A percentile compares a stretch with the other conserved stretches of the same genome.
These are phyloP conservation scores for Chrysosporium queenslandicum DNA, from an alignment of 2,329 filamentous ascomycete genomes.

Conservation along the genomic window DNA sequence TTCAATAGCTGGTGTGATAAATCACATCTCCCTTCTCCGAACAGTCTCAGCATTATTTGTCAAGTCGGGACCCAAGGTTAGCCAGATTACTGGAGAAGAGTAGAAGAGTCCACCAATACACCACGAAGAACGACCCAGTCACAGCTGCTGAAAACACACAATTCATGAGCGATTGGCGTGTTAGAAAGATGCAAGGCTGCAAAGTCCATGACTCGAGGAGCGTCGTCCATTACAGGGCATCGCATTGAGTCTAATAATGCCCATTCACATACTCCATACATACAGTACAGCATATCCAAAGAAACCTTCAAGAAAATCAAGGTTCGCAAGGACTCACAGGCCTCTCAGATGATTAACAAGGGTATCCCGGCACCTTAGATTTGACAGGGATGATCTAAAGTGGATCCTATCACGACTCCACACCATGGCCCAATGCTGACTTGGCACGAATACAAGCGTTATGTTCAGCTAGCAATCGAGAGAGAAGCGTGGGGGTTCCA, in stretches of 20 bases:
- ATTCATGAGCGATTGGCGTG: no score
- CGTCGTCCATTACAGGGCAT: no score
- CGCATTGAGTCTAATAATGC: no score
- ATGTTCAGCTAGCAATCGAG: neutral
- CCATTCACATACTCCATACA: no score
- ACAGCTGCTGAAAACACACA: no score
- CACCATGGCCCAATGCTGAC: neutral
- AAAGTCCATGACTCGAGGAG: no score
- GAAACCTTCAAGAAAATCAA: conserved; percentile 1
- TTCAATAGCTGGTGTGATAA: conserved; percentile 9
- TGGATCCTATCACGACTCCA: neutral
- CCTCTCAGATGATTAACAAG: conserved; percentile 1
- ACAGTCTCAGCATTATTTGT: neutral
- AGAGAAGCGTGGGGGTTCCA: conserved; percentile 1
- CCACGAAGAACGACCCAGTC: no score
- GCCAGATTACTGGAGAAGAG: neutral
- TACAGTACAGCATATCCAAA: neutral
- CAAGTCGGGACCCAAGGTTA: neutral
- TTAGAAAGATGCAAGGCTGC: no score
- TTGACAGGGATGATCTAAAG: conserved; percentile 1
- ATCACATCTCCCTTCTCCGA: neutral
- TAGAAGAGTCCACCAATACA: no score
- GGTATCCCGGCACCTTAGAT: conserved; percentile 1
- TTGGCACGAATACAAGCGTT: conserved; percentile 11
- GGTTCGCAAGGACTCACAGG: conserved; percentile 1